A percentile compares a stretch with the other conserved stretches of the same genome.
Conservation (phyloP, 2,329 filamentous ascomycete genomes). For the Diplodia seriata region DNA sequence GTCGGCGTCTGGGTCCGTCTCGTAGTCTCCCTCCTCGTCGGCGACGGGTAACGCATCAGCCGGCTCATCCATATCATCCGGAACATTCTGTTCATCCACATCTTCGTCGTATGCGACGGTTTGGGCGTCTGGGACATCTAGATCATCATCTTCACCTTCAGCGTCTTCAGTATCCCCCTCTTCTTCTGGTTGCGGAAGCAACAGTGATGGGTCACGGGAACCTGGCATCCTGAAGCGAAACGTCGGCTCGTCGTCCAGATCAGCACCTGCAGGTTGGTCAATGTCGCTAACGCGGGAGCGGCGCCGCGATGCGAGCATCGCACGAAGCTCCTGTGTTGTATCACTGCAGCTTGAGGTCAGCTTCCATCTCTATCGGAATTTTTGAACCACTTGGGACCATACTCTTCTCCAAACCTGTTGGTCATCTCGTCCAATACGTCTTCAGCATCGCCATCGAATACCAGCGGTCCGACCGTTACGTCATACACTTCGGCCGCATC, state of each 20-base stretch:
- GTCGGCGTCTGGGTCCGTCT: conserved; percentile 33
- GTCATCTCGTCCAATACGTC: conserved; percentile 43
- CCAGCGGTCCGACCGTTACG: conserved; percentile 48
- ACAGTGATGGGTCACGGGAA: conserved; percentile 39
- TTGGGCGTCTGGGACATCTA: conserved; percentile 42
- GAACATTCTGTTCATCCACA: conserved; percentile 39
- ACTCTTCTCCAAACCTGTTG: conserved; percentile 45
- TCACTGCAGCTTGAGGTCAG: conserved; percentile 14
- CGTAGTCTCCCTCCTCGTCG: conserved; percentile 36
- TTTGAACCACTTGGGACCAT: conserved; percentile 48
- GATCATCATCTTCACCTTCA: conserved; percentile 35
- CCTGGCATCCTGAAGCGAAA: conserved; percentile 49
- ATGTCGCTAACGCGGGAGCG: conserved; percentile 33
- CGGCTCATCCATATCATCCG: conserved; percentile 42
- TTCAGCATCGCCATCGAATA: conserved; percentile 46
- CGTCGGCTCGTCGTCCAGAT: conserved; percentile 45
- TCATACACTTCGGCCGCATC: conserved; percentile 48
- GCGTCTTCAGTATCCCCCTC: conserved; percentile 24
- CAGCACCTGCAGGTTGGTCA: conserved; percentile 17
- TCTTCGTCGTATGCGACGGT: conserved; percentile 38
- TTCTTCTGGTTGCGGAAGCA: conserved; percentile 20
- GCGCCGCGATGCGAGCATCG: conserved; percentile 31
- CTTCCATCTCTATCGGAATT: conserved; percentile 28
- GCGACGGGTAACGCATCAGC: background rate
- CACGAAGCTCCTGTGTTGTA: conserved; percentile 34